Evolutionary conservation across 352 stramenopile species (phyloP), one percentile per base, ranked within the genome.

Genomic region (Phytophthora constricta): DNA sequence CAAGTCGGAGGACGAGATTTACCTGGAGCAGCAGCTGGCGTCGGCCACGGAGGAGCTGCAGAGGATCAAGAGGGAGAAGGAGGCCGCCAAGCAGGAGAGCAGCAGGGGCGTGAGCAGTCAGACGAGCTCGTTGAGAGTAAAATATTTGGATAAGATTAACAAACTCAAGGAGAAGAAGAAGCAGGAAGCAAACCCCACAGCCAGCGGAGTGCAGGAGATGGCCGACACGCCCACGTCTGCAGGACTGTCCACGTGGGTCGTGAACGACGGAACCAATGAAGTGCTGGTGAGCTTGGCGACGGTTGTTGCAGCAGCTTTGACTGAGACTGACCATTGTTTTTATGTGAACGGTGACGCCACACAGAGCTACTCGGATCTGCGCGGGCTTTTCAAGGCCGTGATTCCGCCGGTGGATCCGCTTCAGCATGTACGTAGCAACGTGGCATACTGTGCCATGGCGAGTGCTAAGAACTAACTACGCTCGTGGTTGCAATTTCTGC

Each of bases 81-180:
- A 69, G 62, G 54, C 56, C 9, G 58, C 56, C 33, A 62, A 66
- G 37, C 50, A 62, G 33, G 62, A 80, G 59, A 71, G 68, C 37
- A 68, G 46, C 25, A 56, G 60, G 26, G 23, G 23, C 48, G 19
- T 64, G 62, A 64, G 53, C 7, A 59, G 25, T 28, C 42, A 61
- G 49, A 45, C 22, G 19, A 76, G 55, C 31, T 77, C 77, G 1
- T 63, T 85, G 27, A 69, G 83, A n/a, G 76, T 78, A 46, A 93
- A 93, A 65, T 93, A 93, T 55, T 47, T 93, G 62, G 80, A 88
- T 65, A 92, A 91, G 58, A 73, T 93, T 45, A 90, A 82, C 16
- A 60, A 76, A 53, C 50, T 93, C 4, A 93, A 90, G 59, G 76
- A 84, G 31, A 92, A 91, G 51, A 75, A 65, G 51, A 67, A 70